Evolutionary conservation across 2,329 filamentous ascomycete genomes (phyloP), one percentile per base, ranked within the genome.

Genomic region (Sporothrix pseudoabietina): DNA sequence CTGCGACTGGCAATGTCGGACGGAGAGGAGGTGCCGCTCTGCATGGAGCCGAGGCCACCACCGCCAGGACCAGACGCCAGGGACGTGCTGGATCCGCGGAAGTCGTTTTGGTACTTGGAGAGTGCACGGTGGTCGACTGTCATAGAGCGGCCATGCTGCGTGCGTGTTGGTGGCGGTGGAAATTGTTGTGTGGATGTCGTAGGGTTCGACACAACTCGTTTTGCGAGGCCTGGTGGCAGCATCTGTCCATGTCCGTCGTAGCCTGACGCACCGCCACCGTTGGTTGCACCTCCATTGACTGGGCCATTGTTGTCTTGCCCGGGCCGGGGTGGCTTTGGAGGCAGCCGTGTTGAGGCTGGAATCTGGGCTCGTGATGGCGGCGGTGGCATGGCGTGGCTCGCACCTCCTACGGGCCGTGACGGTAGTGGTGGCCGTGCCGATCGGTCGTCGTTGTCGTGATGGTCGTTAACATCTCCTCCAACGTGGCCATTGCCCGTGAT

Each of bases 121-220:
- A 82, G 81, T 3, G 81, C 80, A 49, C 81, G 80, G 74, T 86
- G 80, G 74, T 86, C 84, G 44, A 89, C 85, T 0, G 85, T 87
- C 81, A 85, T 84, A 44, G 85, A 85, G 75, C 85, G 82, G 71
- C 81, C 82, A 76, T 86, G 84, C 22, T 73, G 74, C 49, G 81
- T 79, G 49, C 84, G 80, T 35, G 82, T 77, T 14, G 83, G 82
- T 3, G 83, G 81, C 35, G 84, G 84, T 26, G 81, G 79, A 71
- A 79, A 79, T 69, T 85, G 82, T n/a, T 80, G 78, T 1, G 82
- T 84, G 7, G 85, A 86, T 1, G 81, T 78, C 1, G 82, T 83
- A 14, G 86, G 85, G 3, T 83, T 85, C 6, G 85, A 86, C 12
- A 83, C 79, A 12, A 84, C 82, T 71, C 85, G 80, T 76, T 86